A percentile compares a stretch with the other conserved stretches of the same genome.
phyloP scores from a whole-genome alignment of 257 asterid species.

The Jaltomata sinuosa region DNA sequence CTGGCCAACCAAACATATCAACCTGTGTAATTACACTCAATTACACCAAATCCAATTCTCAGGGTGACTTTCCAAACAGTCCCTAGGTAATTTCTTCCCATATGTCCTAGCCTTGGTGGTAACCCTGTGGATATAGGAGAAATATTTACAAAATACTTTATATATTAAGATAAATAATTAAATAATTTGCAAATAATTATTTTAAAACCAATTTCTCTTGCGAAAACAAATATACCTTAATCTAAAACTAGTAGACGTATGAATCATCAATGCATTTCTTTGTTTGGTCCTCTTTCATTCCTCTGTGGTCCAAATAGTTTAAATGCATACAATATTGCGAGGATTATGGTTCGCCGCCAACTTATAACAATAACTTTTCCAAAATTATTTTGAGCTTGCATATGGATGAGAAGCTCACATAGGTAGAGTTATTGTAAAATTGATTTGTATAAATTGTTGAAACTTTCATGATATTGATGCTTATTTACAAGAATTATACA shows the following conservation, averaged over 20 bases:
- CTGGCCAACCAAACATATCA: too few species aligned
- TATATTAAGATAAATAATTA: neutral
- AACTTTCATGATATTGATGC: neutral
- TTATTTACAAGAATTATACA: neutral
- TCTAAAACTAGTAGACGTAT: neutral
- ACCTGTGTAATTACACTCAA: too few species aligned
- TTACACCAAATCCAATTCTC: too few species aligned
- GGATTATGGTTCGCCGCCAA: too few species aligned
- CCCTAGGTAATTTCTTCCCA: too few species aligned
- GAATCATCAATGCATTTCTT: neutral
- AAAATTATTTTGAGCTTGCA: neutral
- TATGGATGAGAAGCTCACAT: neutral
- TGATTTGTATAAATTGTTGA: neutral
- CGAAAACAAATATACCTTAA: neutral
- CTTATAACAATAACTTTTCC: too few species aligned
- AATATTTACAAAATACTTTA: neutral
- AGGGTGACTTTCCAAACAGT: too few species aligned
- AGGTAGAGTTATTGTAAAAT: neutral
- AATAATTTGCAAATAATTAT: neutral
- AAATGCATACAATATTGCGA: neutral
- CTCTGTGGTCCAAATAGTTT: neutral
- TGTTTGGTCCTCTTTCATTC: neutral
- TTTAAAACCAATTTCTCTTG: neutral
- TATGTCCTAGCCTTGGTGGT: too few species aligned
- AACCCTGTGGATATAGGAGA: neutral